Evolutionary conservation across 1,284 basidiomycete genomes (phyloP).

Genomic region (Sporisorium scitamineum): DNA sequence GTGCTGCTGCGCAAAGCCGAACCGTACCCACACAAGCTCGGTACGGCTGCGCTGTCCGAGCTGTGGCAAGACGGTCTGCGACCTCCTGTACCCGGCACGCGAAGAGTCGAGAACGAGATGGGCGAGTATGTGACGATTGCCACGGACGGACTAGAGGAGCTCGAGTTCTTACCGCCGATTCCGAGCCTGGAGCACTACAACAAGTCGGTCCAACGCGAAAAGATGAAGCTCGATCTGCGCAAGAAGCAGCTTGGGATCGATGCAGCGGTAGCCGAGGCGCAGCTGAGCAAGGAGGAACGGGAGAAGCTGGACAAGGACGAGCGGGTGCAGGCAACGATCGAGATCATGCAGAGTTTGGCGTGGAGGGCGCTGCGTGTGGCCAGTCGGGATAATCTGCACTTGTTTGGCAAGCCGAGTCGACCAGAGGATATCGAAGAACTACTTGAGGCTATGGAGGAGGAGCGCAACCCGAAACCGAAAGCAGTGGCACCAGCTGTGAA

Average conservation of each 20-base stretch:
- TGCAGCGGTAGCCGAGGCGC: constrained; percentile 2
- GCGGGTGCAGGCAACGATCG: constrained; percentile 26
- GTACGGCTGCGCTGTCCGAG: constrained; percentile 62
- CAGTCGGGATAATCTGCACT: constrained; percentile 42
- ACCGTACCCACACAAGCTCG: constrained; percentile 53
- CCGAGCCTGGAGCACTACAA: constrained; percentile 57
- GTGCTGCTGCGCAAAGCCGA: constrained; percentile 30
- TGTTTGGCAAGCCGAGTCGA: constrained; percentile 46
- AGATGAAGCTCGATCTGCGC: constrained; percentile 54
- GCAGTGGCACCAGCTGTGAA: background rate
- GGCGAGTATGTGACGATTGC: constrained; percentile 52
- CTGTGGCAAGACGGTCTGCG: constrained; percentile 65
- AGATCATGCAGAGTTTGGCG: constrained; percentile 55
- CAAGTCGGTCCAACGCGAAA: constrained; percentile 50
- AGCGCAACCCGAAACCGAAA: constrained; percentile 43
- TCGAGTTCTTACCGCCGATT: constrained; percentile 53
- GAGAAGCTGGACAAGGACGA: constrained; percentile 42
- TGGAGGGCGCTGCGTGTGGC: constrained; percentile 61
- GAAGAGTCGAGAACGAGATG: constrained; percentile 53
- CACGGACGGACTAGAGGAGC: constrained; percentile 64
- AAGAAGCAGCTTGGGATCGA: constrained; percentile 52
- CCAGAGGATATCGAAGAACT: constrained; percentile 51
- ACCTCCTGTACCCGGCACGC: constrained; percentile 38
- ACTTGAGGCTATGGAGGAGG: constrained; percentile 48
- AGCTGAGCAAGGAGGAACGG: constrained; percentile 39